Evolutionary conservation across 225 moss, liverwort and hornwort genomes (phyloP), one percentile per base, ranked within the genome.

Genomic region (Sphagnum contortum): DNA sequence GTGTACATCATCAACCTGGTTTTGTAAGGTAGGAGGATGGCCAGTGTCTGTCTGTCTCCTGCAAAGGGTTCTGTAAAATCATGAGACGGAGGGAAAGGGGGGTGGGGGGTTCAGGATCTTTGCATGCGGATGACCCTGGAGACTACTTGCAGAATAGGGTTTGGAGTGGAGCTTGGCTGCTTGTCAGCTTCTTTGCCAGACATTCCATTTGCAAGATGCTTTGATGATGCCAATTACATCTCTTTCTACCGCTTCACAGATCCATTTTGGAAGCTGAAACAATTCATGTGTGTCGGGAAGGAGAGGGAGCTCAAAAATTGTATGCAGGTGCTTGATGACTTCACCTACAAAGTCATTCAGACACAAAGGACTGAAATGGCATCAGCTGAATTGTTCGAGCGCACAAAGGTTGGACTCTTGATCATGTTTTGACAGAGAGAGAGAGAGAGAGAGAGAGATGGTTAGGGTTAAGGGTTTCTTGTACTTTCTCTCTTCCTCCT

Each of bases 41-140:
- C 56, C n/a, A 11, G 4, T 57, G 8, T 5, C 5, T 3, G 56
- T 13, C 5, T 57, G 56, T 5, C 29, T 29, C 29, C 29, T 29
- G 29, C 29, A 29, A 29, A 60, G 3, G 5, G 44, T 2, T 60
- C 8, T 45, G 44, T 57, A 2, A 14, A 14, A 44, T 45, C 13
- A 45, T 29, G 6, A 8, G 44, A 45, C 4, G 13, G 44, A 9
- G 61, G 47, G 49, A 9, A 52, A 29, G 49, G 50, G 47, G 59
- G 61, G 47, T 14, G 52, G 9, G 49, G 49, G 50, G 47, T 48
- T 8, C 72, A 88, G 45, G 77, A 77, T 48, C 47, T 83, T 48
- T 76, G 77, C 7, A 64, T 82, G 73, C 81, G 81, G 66, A 83
- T 90, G 81, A 77, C 85, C 57, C 81, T 88, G 11, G 83, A 90